phyloP scores from a whole-genome alignment of 2,329 filamentous ascomycete genomes.

The Sphaerostilbella broomeana region DNA sequence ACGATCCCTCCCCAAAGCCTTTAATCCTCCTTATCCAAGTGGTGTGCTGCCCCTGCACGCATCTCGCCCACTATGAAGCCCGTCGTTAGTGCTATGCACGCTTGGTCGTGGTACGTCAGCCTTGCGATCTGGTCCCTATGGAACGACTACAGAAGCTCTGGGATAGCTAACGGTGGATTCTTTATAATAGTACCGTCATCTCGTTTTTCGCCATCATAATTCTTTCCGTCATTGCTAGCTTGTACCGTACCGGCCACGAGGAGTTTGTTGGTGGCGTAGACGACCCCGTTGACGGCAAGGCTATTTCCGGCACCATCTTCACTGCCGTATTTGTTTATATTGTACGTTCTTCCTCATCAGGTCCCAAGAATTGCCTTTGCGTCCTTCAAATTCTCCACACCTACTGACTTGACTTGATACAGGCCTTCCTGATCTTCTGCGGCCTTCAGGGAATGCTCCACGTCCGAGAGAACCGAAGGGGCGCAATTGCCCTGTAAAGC shows the following conservation, averaged over 20 bases:
- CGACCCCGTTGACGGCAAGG: slow-evolving; percentile 64
- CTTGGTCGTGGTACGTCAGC: slow-evolving; percentile 78
- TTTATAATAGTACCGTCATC: slow-evolving; percentile 58
- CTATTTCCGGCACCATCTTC: slow-evolving; percentile 80
- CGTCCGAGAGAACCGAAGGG: slow-evolving; percentile 71
- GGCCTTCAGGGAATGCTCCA: slow-evolving; percentile 83
- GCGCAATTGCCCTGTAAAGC: slow-evolving; percentile 67
- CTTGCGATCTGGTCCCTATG: background rate
- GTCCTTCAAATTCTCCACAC: background rate
- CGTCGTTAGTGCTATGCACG: slow-evolving; percentile 82
- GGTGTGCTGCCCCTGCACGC: slow-evolving; percentile 1
- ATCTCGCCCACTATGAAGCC: slow-evolving; percentile 71
- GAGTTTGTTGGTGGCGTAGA: slow-evolving; percentile 72
- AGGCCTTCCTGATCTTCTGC: slow-evolving; percentile 91
- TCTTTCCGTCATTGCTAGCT: slow-evolving; percentile 56
- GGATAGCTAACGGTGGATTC: background rate
- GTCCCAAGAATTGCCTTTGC: background rate
- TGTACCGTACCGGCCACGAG: slow-evolving; percentile 77
- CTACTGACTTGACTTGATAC: background rate
- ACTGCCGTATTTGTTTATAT: slow-evolving; percentile 81
- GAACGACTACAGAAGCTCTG: background rate
- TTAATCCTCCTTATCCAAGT: too few relatives aligned
- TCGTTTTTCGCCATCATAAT: slow-evolving; percentile 60
- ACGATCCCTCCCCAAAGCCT: too few relatives aligned
- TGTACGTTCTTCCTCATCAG: slow-evolving; percentile 48